Evolutionary conservation across 257 asterid genomes (phyloP).

Genomic region (Eustoma russellianum): DNA sequence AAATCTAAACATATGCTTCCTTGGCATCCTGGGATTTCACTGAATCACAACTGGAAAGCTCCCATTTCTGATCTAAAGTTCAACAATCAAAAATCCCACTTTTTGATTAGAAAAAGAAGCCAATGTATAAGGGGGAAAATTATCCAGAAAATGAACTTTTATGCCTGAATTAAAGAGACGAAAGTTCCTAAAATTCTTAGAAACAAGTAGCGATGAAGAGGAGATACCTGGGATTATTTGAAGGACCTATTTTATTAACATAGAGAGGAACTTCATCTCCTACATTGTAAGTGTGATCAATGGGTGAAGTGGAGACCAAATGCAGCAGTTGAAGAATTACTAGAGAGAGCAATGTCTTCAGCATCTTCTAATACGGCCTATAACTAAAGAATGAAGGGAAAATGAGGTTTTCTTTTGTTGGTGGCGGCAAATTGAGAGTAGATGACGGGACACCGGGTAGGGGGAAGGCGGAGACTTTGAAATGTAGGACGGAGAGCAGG

Average conservation of each 20-base stretch:
- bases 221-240: constrained; percentile 73
- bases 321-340: constrained; percentile 5
- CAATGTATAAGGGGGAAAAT: neutral
- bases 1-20: too few species aligned
- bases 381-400: too few species aligned
- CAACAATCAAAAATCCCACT: neutral
- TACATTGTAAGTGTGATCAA: constrained; percentile 43
- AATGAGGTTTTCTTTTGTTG: too few species aligned
- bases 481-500: too few species aligned
- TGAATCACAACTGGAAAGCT: neutral
- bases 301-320: constrained; percentile 14
- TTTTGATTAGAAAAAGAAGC: too few species aligned
- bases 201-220: neutral
- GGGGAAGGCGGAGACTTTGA: too few species aligned
- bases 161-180: too few species aligned
- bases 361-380: too few species aligned
- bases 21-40: neutral
- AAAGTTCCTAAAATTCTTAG: neutral
- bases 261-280: constrained; percentile 68
- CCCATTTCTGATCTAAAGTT: neutral
- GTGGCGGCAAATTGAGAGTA: too few species aligned
- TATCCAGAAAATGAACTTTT: neutral
- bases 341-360: constrained; percentile 3
- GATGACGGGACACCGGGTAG: too few species aligned
- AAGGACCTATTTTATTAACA: constrained; percentile 76